Base-by-base conservation (phyloP, 1,284 basidiomycete species). In the Rhodotorula mucilaginosa region DNA sequence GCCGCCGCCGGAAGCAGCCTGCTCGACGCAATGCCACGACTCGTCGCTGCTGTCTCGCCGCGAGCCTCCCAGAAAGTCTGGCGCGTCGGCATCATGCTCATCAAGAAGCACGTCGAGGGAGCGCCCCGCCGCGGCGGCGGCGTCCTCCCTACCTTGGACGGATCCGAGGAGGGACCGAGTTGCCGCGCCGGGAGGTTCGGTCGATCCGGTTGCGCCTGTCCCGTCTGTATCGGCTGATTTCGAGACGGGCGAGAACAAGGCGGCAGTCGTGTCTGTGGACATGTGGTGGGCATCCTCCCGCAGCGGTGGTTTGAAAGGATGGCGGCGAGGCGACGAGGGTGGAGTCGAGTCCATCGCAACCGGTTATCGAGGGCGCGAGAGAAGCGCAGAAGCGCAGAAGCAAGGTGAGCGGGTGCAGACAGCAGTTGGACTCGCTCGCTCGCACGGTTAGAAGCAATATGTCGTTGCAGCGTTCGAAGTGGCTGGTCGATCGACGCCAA, bases 191-290 rank as follows among this genome's bases (percentile, higher is more conserved):
- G 21, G 10, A 16, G 7, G 49, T 46, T 74, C 73, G 12, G 67
- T 71, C 29, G 60, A 65, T 2, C 73, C 73, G 3, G 69, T 74
- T 46, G 58, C 64, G 61, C 73, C 73, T 15, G 73, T 71, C 0
- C 59, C 69, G 29, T 44, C 10, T 1, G 72, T 68, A 19, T 60
- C 52, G 16, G 65, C 29, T 26, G 56, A 63, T 2, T n/a, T 31
- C 1, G 31, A 18, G 18, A 47, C 52, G 34, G 67, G 62, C 19
- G 71, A 64, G 48, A 67, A 58, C 46, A 64, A 48, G 21, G 51
- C 64, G 13, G 7, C 29, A 34, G 34, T 34, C 5, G 56, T 19
- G 26, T 26, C 26, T 26, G 26, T 26, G 26, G 26, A 26, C 26
- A 26, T 26, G 21, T 59, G n/a, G 7, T 19, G 18, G 29, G 52